A percentile compares a stretch with the other conserved stretches of the same genome.
Conservation (phyloP, 2,329 filamentous ascomycete genomes). For the Monilinia polystroma region DNA sequence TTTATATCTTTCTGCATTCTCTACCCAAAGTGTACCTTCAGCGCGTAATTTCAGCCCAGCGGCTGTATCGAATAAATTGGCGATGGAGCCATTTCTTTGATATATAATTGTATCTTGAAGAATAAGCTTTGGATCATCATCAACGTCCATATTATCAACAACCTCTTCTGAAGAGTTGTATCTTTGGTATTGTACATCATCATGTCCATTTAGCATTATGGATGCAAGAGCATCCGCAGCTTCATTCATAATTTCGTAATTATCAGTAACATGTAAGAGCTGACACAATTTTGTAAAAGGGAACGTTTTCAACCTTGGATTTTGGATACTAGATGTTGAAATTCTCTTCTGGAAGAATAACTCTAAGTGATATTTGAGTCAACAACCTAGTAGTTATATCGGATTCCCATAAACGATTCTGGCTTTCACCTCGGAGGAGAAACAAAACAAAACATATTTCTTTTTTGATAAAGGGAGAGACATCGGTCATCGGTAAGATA, state of each 20-base stretch:
- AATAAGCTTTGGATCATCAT: conserved; percentile 13
- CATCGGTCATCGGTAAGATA: neutral
- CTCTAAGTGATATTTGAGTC: neutral
- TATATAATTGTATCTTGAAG: conserved; percentile 20
- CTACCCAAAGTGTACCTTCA: conserved; percentile 20
- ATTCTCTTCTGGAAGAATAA: neutral
- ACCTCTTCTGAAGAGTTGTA: neutral
- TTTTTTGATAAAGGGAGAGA: neutral
- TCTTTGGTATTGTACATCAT: neutral
- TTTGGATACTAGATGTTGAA: neutral
- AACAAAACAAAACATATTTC: neutral
- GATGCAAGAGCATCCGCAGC: neutral
- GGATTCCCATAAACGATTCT: neutral
- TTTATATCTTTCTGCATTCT: conserved; percentile 18
- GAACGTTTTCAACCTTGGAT: no score
- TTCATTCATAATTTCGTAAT: neutral
- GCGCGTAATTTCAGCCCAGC: conserved; percentile 8
- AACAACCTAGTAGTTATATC: neutral
- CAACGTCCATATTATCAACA: conserved; percentile 5
- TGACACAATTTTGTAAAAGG: neutral
- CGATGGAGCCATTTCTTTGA: neutral
- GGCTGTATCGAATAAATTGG: conserved; percentile 14
- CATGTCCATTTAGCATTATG: neutral
- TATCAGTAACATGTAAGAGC: neutral
- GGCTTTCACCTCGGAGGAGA: neutral